Conservation (phyloP, 2,329 filamentous ascomycete genomes). For the Chalara sp. region DNA sequence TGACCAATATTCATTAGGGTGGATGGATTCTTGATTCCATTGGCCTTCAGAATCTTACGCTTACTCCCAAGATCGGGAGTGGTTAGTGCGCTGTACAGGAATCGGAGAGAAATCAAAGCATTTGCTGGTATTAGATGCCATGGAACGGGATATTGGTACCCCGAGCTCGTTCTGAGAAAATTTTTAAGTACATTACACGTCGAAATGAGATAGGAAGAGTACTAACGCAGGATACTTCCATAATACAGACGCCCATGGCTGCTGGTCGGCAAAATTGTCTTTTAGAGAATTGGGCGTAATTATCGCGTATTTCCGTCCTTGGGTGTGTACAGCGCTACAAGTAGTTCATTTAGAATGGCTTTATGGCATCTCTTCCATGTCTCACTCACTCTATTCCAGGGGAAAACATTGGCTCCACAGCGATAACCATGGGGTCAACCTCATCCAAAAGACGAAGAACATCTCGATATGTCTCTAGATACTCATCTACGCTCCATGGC, state of each 20-base stretch:
- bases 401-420: conserved; percentile 37
- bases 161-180: not conserved
- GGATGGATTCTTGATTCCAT: not conserved
- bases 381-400: conserved; percentile 37
- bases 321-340: too few species aligned
- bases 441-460: conserved; percentile 31
- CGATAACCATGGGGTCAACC: conserved; percentile 33
- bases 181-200: not conserved
- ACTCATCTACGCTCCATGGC: conserved; percentile 24
- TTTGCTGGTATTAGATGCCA: not conserved
- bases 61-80: not conserved
- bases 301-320: conserved; percentile 26
- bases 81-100: not conserved
- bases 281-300: conserved; percentile 39
- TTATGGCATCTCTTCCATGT: conserved; percentile 15
- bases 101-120: not conserved
- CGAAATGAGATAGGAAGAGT: not conserved
- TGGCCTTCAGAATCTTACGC: not conserved
- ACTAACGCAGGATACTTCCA: conserved; percentile 35
- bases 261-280: conserved; percentile 32
- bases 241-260: conserved; percentile 29
- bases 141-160: not conserved
- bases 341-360: too few species aligned
- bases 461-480: conserved; percentile 33
- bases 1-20: not conserved